Conservation (phyloP, 129 eudicot species). For the Escallonia herrerae region DNA sequence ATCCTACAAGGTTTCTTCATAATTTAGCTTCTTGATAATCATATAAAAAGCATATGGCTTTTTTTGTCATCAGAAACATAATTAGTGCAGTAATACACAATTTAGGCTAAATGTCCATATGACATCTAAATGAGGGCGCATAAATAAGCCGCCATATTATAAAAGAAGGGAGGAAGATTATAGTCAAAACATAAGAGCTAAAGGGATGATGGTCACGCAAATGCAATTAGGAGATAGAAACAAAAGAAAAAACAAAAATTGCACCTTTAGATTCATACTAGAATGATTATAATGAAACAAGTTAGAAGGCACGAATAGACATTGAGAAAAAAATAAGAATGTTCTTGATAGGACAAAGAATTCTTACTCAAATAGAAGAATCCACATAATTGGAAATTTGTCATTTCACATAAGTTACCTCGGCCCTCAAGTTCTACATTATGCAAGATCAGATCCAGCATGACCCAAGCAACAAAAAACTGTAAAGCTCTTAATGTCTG, state of each 20-base stretch:
- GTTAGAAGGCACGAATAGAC: neutral
- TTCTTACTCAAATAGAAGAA: slow-evolving; percentile 34
- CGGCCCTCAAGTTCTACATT: neutral
- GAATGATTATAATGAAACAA: too few relatives aligned
- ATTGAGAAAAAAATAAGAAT: neutral
- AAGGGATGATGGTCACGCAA: too few relatives aligned
- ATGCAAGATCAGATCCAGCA: neutral
- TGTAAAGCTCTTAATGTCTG: neutral
- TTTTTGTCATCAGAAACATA: neutral
- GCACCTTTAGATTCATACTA: neutral
- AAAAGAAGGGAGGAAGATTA: neutral
- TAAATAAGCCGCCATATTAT: neutral
- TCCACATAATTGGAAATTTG: slow-evolving; percentile 24
- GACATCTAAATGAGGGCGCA: neutral
- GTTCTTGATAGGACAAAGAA: neutral
- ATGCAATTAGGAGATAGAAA: neutral
- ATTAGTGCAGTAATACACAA: neutral
- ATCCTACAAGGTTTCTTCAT: too few relatives aligned
- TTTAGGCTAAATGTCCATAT: neutral
- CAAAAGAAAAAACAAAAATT: neutral
- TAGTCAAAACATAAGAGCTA: too few relatives aligned
- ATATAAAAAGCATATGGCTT: too few relatives aligned
- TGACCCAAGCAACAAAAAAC: neutral
- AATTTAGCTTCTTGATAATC: too few relatives aligned
- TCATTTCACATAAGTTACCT: slow-evolving; percentile 10